Percentiles rank a stretch among this genome's conserved stretches.
These are phyloP conservation scores for Pseudonitzschia pungens DNA, from an alignment of 108 stramenopile species.

Conservation along the genomic window DNA sequence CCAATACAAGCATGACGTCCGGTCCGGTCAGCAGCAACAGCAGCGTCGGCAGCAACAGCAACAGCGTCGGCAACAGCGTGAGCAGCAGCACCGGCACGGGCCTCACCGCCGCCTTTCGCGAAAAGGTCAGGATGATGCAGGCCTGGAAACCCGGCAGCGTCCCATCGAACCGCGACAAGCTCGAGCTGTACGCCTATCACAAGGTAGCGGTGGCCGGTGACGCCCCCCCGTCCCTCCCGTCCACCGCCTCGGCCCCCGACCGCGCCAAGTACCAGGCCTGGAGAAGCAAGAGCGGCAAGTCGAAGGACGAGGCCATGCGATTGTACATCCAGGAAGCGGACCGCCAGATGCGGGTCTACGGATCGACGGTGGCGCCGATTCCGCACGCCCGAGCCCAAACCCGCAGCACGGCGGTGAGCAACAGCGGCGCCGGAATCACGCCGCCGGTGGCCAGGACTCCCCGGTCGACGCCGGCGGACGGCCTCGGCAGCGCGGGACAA, in stretches of 20 bases:
- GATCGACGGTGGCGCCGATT: constrained; percentile 43
- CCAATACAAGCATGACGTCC: not conserved
- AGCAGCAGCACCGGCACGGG: not conserved
- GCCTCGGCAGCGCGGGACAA: not conserved
- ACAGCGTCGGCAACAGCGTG: not conserved
- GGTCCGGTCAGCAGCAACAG: not conserved
- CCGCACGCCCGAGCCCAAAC: constrained; percentile 14
- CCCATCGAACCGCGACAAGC: constrained; percentile 83
- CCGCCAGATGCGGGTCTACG: constrained; percentile 78
- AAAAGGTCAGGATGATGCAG: constrained; percentile 73
- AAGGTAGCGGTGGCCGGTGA: constrained; percentile 82
- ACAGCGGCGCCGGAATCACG: not conserved
- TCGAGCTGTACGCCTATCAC: constrained; percentile 91
- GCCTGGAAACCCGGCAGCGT: constrained; percentile 75
- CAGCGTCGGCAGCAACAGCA: not conserved
- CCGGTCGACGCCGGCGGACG: not conserved
- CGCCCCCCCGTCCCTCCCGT: constrained; percentile 51
- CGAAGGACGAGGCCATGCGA: constrained; percentile 68
- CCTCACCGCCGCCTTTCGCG: constrained; percentile 50
- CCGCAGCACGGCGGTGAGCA: constrained; percentile 15
- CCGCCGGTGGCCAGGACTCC: not conserved
- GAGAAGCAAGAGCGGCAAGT: constrained; percentile 62
- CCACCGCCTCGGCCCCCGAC: constrained; percentile 53
- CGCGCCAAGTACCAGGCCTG: constrained; percentile 82
- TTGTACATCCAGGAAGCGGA: constrained; percentile 78